phyloP scores from a whole-genome alignment of 352 stramenopile species.

The Globisporangium abappressorium region DNA sequence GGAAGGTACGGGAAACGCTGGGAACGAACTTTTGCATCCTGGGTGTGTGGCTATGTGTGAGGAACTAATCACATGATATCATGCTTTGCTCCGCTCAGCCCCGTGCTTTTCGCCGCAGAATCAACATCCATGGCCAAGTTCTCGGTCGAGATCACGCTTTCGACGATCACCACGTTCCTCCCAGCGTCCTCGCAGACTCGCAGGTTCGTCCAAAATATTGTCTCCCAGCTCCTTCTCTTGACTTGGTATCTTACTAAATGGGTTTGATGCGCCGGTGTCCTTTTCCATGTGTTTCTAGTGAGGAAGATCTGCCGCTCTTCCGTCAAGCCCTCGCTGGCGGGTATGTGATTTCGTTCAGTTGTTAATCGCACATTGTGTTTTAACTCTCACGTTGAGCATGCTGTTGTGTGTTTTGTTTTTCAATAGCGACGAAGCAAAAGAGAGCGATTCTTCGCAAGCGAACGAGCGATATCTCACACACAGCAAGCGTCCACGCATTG shows the following conservation, averaged over 20 bases:
- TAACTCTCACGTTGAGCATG: neutral
- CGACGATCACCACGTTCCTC: constrained; percentile 78
- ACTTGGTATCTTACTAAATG: neutral
- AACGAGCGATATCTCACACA: constrained; percentile 63
- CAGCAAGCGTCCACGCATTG: constrained; percentile 46
- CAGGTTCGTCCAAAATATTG: constrained; percentile 21
- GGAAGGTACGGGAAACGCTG: constrained; percentile 41
- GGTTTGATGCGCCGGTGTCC: neutral
- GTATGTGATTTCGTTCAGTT: neutral
- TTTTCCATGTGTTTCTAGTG: constrained; percentile 12
- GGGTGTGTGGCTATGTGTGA: constrained; percentile 4
- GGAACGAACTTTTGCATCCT: neutral
- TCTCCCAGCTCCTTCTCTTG: neutral
- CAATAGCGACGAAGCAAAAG: constrained; percentile 11
- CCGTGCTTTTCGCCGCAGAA: constrained; percentile 69
- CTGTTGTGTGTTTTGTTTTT: neutral
- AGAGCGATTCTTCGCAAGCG: constrained; percentile 48
- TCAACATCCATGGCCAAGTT: constrained; percentile 71
- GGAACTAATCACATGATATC: neutral
- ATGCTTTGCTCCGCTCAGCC: constrained; percentile 25
- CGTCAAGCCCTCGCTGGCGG: constrained; percentile 18
- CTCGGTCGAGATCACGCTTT: constrained; percentile 76
- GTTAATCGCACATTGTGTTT: neutral
- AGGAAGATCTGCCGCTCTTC: constrained; percentile 33
- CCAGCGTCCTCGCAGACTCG: constrained; percentile 55